Evolutionary conservation across 2,329 filamentous ascomycete species (phyloP).

Genomic region (Pezicula rhizophila): DNA sequence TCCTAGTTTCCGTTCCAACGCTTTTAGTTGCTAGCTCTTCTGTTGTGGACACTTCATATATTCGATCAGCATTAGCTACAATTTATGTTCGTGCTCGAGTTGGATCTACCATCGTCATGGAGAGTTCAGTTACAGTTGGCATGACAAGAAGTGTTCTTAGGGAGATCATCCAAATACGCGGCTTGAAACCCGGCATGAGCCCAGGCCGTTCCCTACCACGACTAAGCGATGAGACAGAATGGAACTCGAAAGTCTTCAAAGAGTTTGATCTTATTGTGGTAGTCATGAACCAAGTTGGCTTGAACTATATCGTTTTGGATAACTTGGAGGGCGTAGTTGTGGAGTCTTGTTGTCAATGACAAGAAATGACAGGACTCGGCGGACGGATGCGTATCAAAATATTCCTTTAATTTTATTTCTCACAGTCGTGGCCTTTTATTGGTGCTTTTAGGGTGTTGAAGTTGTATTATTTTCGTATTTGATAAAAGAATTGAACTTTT

Average conservation of each 20-base stretch:
- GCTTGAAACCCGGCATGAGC: constrained; percentile 44
- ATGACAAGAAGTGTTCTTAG: constrained; percentile 46
- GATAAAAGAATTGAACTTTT: too few species aligned
- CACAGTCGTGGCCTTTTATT: too few species aligned
- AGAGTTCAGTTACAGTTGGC: constrained; percentile 48
- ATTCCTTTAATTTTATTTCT: too few species aligned
- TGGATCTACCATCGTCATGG: constrained; percentile 25
- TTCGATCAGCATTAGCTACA: background rate
- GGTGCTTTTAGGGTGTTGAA: too few species aligned
- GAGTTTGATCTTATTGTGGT: background rate
- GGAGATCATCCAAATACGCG: constrained; percentile 34
- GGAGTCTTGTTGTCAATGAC: background rate
- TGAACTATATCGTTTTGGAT: background rate
- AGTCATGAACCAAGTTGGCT: background rate
- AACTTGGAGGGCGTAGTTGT: background rate
- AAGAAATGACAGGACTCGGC: too few species aligned
- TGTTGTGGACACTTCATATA: constrained; percentile 1
- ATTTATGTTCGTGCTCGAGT: background rate
- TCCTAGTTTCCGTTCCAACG: constrained; percentile 49
- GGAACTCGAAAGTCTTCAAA: background rate
- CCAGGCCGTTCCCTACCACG: constrained; percentile 20
- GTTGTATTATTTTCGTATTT: too few species aligned
- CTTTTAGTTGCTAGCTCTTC: constrained; percentile 27
- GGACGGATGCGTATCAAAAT: too few species aligned
- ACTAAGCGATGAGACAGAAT: background rate